Percentiles rank a stretch among this genome's conserved stretches.
phyloP scores from a whole-genome alignment of 371 early-diverging fungal genomes.

The Rhizopus sp. region DNA sequence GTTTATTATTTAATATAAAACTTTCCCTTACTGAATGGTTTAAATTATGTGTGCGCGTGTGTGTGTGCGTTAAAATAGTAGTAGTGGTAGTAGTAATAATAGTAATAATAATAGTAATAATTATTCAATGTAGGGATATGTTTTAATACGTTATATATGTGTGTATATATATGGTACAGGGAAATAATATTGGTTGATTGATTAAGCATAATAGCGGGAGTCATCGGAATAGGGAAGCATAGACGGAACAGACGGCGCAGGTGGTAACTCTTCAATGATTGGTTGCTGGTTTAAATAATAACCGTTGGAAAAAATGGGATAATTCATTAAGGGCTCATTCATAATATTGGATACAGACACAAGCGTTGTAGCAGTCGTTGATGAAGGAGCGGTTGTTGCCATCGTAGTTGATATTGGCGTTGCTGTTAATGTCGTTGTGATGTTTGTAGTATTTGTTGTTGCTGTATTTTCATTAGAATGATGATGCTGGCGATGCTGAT shows the following conservation, averaged over 20 bases:
- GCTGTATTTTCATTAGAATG: not conserved
- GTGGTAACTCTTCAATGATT: conserved; percentile 7
- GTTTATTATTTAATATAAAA: no score
- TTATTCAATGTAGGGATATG: no score
- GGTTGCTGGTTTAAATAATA: not conserved
- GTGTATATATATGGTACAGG: not conserved
- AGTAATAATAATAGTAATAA: no score
- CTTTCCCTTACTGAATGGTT: no score
- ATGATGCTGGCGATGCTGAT: conserved; percentile 7
- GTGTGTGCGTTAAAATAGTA: no score
- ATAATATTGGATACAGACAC: conserved; percentile 1
- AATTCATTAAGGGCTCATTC: not conserved
- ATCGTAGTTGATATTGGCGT: not conserved
- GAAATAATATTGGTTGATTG: conserved; percentile 5
- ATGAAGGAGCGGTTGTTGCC: not conserved
- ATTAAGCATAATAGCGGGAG: not conserved
- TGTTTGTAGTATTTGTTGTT: not conserved
- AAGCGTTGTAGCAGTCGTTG: conserved; percentile 5
- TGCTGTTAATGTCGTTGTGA: not conserved
- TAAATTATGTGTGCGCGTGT: no score
- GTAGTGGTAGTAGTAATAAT: no score
- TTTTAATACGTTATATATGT: no score
- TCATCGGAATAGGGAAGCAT: conserved; percentile 20
- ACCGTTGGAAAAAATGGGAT: not conserved
- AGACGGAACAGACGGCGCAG: conserved; percentile 25